These are phyloP conservation scores for Aspergillus biplanus DNA, from an alignment of 495 filamentous ascomycete species.

Conservation along the genomic window DNA sequence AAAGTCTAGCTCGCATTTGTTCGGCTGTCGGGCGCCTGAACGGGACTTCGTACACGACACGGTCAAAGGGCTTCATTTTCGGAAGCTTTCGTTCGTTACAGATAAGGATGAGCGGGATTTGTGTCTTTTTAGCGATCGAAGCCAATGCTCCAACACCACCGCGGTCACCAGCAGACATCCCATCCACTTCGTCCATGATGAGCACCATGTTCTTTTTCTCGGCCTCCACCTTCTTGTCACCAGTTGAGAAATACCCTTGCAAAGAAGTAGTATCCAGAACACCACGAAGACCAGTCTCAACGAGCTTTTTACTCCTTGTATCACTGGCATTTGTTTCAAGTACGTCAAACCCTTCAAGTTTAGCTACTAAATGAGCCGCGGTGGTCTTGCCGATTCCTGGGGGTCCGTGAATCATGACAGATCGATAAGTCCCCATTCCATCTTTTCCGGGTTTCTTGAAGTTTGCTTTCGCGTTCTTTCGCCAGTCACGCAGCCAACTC, in stretches of 20 bases:
- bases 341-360: conserved; percentile 89
- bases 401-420: conserved; percentile 90
- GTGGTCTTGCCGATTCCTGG: conserved; percentile 99
- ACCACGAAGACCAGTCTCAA: conserved; percentile 82
- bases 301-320: conserved; percentile 94
- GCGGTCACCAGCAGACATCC: conserved; percentile 96
- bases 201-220: conserved; percentile 90
- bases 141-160: conserved; percentile 95
- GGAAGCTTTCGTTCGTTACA: conserved; percentile 92
- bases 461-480: conserved; percentile 66
- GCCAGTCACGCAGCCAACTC: conserved; percentile 83
- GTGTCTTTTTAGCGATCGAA: conserved; percentile 90
- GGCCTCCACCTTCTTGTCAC: conserved; percentile 76
- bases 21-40: conserved; percentile 90
- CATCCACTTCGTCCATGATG: conserved; percentile 99
- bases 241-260: conserved; percentile 87
- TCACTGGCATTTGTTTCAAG: conserved; percentile 97
- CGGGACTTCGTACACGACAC: conserved; percentile 77
- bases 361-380: conserved; percentile 91
- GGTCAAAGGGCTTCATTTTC: conserved; percentile 98
- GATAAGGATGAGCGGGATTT: conserved; percentile 93
- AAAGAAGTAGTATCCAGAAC: conserved; percentile 93
- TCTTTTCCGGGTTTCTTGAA: conserved; percentile 83
- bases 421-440: conserved; percentile 75
- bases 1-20: conserved; percentile 85